A percentile compares a stretch with the other conserved stretches of the same genome.
Evolutionary conservation across 352 stramenopile species (phyloP).

Genomic region (Phytophthora parvispora): DNA sequence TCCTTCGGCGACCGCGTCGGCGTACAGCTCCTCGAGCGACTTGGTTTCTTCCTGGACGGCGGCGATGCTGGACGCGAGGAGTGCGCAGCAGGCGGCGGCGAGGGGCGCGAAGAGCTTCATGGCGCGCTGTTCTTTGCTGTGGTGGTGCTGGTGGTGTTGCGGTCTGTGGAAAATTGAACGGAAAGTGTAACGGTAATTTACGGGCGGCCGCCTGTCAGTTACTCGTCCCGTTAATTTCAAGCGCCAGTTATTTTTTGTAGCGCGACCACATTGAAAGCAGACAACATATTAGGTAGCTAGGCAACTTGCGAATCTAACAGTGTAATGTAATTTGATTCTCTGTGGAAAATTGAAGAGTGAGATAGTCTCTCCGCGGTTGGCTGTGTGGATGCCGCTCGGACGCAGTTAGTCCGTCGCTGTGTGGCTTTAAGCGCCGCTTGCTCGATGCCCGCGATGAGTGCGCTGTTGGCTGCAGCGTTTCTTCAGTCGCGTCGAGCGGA

Average conservation of each 20-base stretch:
- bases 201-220: no score
- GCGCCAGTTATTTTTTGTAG: no score
- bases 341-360: conserved; percentile 21
- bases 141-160: neutral
- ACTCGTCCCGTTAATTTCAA: no score
- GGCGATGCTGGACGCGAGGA: conserved; percentile 12
- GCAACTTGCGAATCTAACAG: no score
- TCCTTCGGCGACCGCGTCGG: conserved; percentile 59
- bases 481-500: neutral
- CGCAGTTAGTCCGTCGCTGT: neutral
- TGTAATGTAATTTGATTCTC: no score
- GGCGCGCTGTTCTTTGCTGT: neutral
- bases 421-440: neutral
- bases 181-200: no score
- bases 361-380: neutral
- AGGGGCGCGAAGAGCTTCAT: conserved; percentile 27
- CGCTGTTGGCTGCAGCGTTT: no score
- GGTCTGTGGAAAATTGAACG: conserved; percentile 1
- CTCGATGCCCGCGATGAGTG: neutral
- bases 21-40: conserved; percentile 52
- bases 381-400: neutral
- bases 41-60: conserved; percentile 54
- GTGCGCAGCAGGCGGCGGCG: conserved; percentile 7
- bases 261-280: no score
- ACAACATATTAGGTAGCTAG: no score